A percentile compares a stretch with the other conserved stretches of the same genome.
These are phyloP conservation scores for Kazachstania psychrophila DNA, from an alignment of 805 yeast genomes.

Conservation along the genomic window DNA sequence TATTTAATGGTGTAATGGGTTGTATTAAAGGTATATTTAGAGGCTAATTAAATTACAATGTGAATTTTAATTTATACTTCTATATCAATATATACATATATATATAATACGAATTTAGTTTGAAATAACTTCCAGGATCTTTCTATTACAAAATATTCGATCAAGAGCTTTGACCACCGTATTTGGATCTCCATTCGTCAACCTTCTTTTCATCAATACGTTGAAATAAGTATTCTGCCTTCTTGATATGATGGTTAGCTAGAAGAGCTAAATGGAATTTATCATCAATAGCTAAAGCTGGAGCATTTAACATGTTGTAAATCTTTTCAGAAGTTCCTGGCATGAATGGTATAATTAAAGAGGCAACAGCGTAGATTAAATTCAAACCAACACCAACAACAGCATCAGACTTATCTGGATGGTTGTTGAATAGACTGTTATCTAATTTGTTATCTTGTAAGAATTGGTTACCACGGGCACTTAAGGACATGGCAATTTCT, in stretches of 20 bases:
- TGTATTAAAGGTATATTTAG: conserved; percentile 50
- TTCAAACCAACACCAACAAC: conserved; percentile 88
- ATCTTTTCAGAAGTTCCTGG: conserved; percentile 72
- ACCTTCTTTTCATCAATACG: conserved; percentile 85
- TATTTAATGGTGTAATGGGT: conserved; percentile 82
- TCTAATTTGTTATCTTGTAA: conserved; percentile 92
- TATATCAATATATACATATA: neutral
- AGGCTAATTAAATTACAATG: no score
- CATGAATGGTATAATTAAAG: conserved; percentile 78
- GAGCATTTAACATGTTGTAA: conserved; percentile 70
- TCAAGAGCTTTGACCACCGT: conserved; percentile 55
- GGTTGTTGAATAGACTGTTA: conserved; percentile 66
- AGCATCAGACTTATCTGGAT: conserved; percentile 77
- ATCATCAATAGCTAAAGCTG: conserved; percentile 67
- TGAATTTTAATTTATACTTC: no score
- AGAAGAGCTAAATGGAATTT: conserved; percentile 55
- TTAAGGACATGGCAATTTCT: conserved; percentile 81
- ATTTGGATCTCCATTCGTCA: conserved; percentile 74
- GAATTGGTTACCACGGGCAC: conserved; percentile 91
- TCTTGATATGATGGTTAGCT: conserved; percentile 78
- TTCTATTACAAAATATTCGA: no score
- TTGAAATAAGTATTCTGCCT: conserved; percentile 82
- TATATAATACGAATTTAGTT: neutral
- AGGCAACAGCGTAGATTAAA: conserved; percentile 70
- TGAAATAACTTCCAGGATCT: no score